Evolutionary conservation across 108 stramenopile species (phyloP).

Genomic region (Skeletonema costatum): DNA sequence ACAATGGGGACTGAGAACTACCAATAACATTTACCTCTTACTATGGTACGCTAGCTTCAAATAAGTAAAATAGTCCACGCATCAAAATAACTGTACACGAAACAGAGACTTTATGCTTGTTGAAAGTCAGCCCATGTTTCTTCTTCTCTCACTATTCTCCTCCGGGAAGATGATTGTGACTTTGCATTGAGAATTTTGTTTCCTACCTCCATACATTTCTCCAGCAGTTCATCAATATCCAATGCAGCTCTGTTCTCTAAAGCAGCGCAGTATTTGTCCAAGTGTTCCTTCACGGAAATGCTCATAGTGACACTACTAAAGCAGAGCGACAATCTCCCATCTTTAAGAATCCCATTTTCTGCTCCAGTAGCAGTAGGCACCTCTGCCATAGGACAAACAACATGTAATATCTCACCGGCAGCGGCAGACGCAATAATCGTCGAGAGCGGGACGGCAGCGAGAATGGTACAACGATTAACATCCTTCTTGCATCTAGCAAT

Average conservation of each 20-base stretch:
- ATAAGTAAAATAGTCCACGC: too few species aligned
- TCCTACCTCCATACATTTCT: slow-evolving; percentile 11
- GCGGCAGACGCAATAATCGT: slow-evolving; percentile 56
- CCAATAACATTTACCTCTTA: too few species aligned
- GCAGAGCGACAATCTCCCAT: slow-evolving; percentile 76
- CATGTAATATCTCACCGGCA: neutral
- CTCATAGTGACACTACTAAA: slow-evolving; percentile 59
- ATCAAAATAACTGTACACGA: too few species aligned
- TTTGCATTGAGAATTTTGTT: neutral
- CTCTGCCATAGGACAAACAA: slow-evolving; percentile 8
- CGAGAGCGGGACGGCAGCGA: slow-evolving; percentile 54
- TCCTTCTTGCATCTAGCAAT: slow-evolving; percentile 51
- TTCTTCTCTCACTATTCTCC: neutral
- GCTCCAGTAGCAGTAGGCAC: slow-evolving; percentile 44
- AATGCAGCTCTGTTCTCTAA: slow-evolving; percentile 15
- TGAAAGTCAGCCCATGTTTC: slow-evolving; percentile 31
- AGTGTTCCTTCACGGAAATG: slow-evolving; percentile 61
- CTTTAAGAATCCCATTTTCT: slow-evolving; percentile 33
- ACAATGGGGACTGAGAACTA: too few species aligned
- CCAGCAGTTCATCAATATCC: slow-evolving; percentile 39
- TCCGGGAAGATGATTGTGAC: neutral
- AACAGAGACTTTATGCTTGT: neutral
- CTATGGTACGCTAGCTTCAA: too few species aligned
- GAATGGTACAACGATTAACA: slow-evolving; percentile 53
- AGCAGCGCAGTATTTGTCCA: slow-evolving; percentile 54